Conservation (phyloP, 2,329 filamentous ascomycete species). For the Fusarium musae region DNA sequence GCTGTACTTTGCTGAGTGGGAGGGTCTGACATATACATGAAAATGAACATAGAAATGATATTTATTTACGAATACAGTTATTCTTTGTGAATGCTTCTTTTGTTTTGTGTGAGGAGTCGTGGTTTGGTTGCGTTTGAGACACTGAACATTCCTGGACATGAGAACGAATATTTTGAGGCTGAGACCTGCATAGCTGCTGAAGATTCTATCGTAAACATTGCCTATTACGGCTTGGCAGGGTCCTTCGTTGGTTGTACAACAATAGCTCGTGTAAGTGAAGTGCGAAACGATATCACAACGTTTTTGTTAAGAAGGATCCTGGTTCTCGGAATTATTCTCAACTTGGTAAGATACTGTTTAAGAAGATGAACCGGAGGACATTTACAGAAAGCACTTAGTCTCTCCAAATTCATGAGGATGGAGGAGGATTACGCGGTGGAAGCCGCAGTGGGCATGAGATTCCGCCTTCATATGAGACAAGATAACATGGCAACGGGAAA, state of each 20-base stretch:
- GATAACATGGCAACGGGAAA: neutral
- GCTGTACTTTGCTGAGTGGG: neutral
- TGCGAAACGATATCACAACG: neutral
- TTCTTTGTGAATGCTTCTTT: too few relatives aligned
- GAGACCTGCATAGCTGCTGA: neutral
- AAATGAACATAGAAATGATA: constrained; percentile 17
- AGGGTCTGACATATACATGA: neutral
- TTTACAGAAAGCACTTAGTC: neutral
- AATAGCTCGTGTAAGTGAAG: neutral
- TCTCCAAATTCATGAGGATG: neutral
- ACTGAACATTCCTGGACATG: neutral
- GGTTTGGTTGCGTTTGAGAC: neutral
- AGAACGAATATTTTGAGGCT: neutral
- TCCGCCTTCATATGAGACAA: neutral
- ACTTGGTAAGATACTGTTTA: neutral
- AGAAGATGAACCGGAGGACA: too few relatives aligned
- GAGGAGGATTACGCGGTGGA: neutral
- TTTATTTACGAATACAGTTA: neutral
- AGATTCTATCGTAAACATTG: neutral
- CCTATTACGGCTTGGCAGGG: neutral
- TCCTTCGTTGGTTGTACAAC: neutral
- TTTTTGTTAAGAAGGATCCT: neutral
- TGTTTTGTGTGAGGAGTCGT: neutral
- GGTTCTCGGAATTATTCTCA: too few relatives aligned
- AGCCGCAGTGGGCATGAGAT: neutral